Evolutionary conservation across 1,284 basidiomycete genomes (phyloP).

Genomic region (Malassezia nana): DNA sequence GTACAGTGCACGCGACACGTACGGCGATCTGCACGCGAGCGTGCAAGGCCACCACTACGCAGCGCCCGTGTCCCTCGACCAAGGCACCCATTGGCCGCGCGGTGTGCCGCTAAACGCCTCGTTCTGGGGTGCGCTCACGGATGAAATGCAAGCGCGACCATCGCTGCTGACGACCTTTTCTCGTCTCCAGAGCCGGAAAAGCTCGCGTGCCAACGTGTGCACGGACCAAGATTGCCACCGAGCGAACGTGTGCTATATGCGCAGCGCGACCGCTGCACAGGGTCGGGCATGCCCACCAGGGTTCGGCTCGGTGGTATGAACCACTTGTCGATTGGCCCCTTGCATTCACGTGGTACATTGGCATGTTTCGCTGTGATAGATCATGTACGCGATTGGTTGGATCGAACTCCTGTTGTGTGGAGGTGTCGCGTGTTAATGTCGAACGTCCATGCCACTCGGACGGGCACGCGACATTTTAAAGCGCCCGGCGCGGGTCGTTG

Average conservation of each 20-base stretch:
- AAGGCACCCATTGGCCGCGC: constrained; percentile 53
- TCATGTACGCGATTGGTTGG: background rate
- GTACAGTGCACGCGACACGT: constrained; percentile 63
- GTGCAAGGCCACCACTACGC: background rate
- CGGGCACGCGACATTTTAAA: no score
- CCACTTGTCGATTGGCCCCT: background rate
- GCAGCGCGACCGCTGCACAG: constrained; percentile 59
- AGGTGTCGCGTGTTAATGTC: background rate
- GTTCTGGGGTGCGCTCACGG: constrained; percentile 70
- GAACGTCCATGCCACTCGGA: no score
- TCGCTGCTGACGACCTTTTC: constrained; percentile 1
- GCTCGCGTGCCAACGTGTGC: constrained; percentile 49
- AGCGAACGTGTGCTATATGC: constrained; percentile 69
- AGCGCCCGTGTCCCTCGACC: constrained; percentile 1
- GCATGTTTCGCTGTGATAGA: no score
- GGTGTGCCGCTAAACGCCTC: constrained; percentile 67
- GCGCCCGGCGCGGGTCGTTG: no score
- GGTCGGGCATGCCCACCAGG: constrained; percentile 54
- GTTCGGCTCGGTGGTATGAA: constrained; percentile 1
- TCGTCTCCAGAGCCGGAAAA: background rate
- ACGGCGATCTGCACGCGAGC: constrained; percentile 52
- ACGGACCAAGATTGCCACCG: constrained; percentile 54
- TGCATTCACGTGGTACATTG: background rate
- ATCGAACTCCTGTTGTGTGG: background rate
- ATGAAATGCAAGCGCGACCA: constrained; percentile 46